Evolutionary conservation across 495 filamentous ascomycete species (phyloP).

Genomic region (Talaromyces nanjingensis): DNA sequence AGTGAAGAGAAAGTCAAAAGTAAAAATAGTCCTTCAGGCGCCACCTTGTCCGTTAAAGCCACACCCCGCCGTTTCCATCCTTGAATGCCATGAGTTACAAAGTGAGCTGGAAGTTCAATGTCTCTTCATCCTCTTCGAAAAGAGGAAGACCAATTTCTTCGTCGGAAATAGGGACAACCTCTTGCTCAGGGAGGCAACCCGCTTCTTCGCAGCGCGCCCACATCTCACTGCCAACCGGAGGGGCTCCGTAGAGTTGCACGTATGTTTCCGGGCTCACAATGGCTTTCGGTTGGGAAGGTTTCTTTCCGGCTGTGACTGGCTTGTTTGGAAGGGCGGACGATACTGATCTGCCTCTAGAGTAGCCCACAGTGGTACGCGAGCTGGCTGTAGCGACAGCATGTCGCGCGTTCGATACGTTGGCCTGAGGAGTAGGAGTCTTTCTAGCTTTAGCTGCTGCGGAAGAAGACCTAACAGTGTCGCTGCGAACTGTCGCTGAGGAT

Average conservation of each 20-base stretch:
- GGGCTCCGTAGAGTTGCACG: conserved; percentile 33
- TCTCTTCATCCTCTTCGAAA: conserved; percentile 37
- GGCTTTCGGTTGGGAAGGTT: conserved; percentile 17
- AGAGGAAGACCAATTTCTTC: conserved; percentile 24
- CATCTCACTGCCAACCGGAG: conserved; percentile 36
- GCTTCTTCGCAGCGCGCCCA: conserved; percentile 32
- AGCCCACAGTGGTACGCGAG: conserved; percentile 73
- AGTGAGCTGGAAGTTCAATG: conserved; percentile 36
- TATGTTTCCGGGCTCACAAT: conserved; percentile 37
- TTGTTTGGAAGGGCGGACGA: conserved; percentile 41
- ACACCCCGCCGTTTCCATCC: background rate
- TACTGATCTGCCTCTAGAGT: conserved; percentile 64
- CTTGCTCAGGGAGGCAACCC: conserved; percentile 30
- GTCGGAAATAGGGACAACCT: conserved; percentile 14
- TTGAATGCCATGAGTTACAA: conserved; percentile 18
- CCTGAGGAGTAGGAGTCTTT: conserved; percentile 22
- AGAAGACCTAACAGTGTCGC: conserved; percentile 20
- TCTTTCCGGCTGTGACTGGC: conserved; percentile 9
- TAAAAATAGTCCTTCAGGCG: background rate
- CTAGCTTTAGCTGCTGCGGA: conserved; percentile 33
- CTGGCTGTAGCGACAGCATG: conserved; percentile 54
- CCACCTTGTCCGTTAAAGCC: background rate
- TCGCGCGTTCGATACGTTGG: conserved; percentile 47
- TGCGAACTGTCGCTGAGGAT: conserved; percentile 19
- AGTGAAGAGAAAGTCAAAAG: background rate